Evolutionary conservation across 257 asterid species (phyloP).

Genomic region (Gentiana straminea): DNA sequence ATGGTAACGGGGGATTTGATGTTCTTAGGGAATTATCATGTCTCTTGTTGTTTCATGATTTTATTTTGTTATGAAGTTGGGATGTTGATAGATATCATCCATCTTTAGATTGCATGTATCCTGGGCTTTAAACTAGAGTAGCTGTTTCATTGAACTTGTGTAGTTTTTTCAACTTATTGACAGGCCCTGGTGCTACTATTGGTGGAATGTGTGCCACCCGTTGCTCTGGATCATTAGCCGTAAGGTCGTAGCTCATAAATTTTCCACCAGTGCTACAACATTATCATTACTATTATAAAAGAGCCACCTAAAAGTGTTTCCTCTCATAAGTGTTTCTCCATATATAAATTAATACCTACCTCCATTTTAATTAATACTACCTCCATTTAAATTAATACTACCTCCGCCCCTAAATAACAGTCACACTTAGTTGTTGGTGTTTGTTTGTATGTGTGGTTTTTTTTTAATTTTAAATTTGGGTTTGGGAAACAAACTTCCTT

Average conservation of each 20-base stretch:
- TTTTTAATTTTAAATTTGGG: no score
- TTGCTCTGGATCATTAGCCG: conserved; percentile 98
- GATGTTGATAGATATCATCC: not conserved
- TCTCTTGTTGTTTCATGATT: not conserved
- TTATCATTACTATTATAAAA: no score
- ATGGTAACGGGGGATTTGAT: conserved; percentile 7
- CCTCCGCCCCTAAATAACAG: no score
- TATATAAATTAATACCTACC: no score
- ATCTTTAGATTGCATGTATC: not conserved
- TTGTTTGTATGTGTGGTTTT: no score
- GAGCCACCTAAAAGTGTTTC: no score
- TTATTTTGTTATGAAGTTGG: conserved; percentile 2
- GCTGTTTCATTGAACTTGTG: not conserved
- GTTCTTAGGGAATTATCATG: not conserved
- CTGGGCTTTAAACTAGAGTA: not conserved
- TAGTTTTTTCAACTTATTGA: conserved; percentile 3
- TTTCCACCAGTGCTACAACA: no score
- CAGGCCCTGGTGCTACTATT: conserved; percentile 99
- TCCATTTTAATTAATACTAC: no score
- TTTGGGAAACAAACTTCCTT: no score
- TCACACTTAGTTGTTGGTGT: no score
- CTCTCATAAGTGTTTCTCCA: no score
- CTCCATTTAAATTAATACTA: no score
- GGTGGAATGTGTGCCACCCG: conserved; percentile 99
- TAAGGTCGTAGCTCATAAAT: conserved; percentile 44